Percentiles rank a stretch among this genome's conserved stretches.
phyloP scores from a whole-genome alignment of 2,329 filamentous ascomycete species.

The Aspergillus ustus region DNA sequence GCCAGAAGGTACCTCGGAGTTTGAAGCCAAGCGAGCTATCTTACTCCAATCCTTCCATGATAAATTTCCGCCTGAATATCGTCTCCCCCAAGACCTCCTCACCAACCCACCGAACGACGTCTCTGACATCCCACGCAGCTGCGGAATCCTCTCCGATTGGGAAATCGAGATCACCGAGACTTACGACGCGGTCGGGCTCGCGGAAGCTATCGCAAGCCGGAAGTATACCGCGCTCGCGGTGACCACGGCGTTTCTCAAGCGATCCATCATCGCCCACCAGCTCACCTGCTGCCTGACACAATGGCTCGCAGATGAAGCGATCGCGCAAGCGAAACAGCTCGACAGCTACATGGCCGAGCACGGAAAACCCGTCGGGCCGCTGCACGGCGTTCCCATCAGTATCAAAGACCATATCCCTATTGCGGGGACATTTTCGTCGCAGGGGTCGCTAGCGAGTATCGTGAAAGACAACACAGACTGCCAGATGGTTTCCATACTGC shows the following conservation, averaged over 20 bases:
- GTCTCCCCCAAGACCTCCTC: neutral
- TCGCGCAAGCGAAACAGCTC: neutral
- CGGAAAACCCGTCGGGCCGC: neutral
- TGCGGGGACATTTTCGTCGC: neutral
- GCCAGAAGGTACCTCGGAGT: neutral
- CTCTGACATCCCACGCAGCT: neutral
- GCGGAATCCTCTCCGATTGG: neutral
- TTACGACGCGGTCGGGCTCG: neutral
- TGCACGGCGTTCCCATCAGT: constrained; percentile 4
- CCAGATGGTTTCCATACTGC: constrained; percentile 21
- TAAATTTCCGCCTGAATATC: neutral
- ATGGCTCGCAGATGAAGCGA: neutral
- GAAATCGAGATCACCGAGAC: neutral
- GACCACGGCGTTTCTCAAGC: neutral
- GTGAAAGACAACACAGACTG: neutral
- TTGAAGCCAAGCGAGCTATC: neutral
- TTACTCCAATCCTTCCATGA: neutral
- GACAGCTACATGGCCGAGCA: neutral
- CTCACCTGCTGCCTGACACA: neutral
- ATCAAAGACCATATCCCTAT: neutral
- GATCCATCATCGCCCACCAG: neutral
- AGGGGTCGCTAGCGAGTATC: constrained; percentile 18
- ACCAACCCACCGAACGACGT: neutral
- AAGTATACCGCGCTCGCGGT: neutral
- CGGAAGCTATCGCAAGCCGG: neutral